phyloP scores from a whole-genome alignment of 495 filamentous ascomycete genomes.

The Hyaloscypha variabilis region DNA sequence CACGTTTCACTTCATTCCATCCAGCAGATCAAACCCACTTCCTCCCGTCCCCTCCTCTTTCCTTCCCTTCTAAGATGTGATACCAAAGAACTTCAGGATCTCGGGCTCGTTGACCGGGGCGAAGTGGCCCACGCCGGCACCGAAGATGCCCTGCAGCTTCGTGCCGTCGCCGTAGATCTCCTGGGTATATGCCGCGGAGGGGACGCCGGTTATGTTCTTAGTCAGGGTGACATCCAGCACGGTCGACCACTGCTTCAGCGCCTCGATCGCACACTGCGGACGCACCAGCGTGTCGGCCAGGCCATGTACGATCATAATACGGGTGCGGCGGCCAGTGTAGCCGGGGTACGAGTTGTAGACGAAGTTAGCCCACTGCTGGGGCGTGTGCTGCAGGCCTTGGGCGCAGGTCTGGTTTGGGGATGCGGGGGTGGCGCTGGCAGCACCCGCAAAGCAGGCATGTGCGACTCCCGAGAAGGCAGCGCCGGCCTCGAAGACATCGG shows the following conservation, averaged over 20 bases:
- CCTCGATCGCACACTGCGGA: slow-evolving; percentile 52
- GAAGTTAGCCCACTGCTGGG: slow-evolving; percentile 52
- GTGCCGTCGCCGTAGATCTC: slow-evolving; percentile 47
- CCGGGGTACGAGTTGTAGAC: slow-evolving; percentile 54
- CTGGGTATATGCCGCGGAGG: slow-evolving; percentile 43
- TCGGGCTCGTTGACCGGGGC: slow-evolving; percentile 43
- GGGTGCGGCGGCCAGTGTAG: slow-evolving; percentile 52
- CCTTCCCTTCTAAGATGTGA: slow-evolving; percentile 31
- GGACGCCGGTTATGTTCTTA: slow-evolving; percentile 39
- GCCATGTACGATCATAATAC: slow-evolving; percentile 61
- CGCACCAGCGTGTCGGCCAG: slow-evolving; percentile 50
- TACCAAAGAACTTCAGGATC: slow-evolving; percentile 42
- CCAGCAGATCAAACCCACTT: no score
- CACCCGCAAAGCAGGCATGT: slow-evolving; percentile 52
- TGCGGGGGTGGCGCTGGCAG: slow-evolving; percentile 37
- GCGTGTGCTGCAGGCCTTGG: slow-evolving; percentile 48
- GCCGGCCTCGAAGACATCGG: slow-evolving; percentile 58
- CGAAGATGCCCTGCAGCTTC: slow-evolving; percentile 49
- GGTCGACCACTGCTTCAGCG: slow-evolving; percentile 60
- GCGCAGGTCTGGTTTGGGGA: slow-evolving; percentile 54
- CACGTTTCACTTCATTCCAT: no score
- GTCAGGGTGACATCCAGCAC: slow-evolving; percentile 44
- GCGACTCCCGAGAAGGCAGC: slow-evolving; percentile 56
- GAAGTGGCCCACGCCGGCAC: slow-evolving; percentile 49
- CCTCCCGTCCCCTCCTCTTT: no score